These are phyloP conservation scores for Erythrobasidium hasegawianum DNA, from an alignment of 1,284 basidiomycete species.

Conservation along the genomic window DNA sequence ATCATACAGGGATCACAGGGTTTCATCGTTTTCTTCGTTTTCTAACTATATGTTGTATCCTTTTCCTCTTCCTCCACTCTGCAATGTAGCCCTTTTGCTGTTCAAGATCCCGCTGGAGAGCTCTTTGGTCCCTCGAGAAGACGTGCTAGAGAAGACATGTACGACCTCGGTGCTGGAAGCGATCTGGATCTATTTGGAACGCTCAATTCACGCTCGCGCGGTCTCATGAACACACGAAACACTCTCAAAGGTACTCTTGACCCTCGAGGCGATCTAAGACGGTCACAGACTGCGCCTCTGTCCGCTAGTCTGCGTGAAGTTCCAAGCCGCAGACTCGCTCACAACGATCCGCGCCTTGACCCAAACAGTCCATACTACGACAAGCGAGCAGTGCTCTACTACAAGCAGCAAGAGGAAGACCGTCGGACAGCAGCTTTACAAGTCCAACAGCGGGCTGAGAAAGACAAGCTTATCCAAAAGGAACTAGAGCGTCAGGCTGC, in stretches of 20 bases:
- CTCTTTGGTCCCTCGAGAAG: background rate
- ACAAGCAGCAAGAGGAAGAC: background rate
- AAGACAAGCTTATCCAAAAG: slow-evolving; percentile 12
- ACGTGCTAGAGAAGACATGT: background rate
- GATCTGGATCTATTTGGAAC: too few relatives aligned
- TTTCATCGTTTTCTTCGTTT: too few relatives aligned
- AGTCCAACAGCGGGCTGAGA: background rate
- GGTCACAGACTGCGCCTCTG: background rate
- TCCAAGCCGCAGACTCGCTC: background rate
- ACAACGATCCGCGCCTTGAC: slow-evolving; percentile 21
- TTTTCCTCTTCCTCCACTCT: too few relatives aligned
- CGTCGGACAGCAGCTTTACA: background rate
- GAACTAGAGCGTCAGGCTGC: slow-evolving; percentile 6
- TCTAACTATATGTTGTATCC: too few relatives aligned
- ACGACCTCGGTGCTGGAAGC: background rate
- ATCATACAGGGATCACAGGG: background rate
- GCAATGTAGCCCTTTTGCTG: background rate
- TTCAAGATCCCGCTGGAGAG: background rate
- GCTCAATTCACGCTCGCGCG: background rate
- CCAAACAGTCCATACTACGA: slow-evolving; percentile 12
- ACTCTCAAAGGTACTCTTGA: background rate
- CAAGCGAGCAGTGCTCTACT: background rate
- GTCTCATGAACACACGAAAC: background rate
- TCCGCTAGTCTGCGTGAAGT: background rate
- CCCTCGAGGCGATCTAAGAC: background rate